Evolutionary conservation across 2,329 filamentous ascomycete species (phyloP), one percentile per base, ranked within the genome.

Genomic region (Trichoderma koningiopsis): DNA sequence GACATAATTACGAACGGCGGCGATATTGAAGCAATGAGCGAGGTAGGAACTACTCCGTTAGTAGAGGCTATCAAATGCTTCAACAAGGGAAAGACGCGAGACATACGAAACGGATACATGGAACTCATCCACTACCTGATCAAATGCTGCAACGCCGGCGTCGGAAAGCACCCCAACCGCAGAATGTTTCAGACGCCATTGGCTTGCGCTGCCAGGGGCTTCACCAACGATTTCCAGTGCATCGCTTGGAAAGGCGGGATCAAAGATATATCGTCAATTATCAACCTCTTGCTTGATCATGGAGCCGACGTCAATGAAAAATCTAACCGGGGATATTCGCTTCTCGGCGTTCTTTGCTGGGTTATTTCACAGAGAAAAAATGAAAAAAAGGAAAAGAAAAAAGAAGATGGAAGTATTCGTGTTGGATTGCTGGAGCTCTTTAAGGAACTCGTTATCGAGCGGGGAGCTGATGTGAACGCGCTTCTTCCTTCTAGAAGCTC

Each of bases 271-370:
- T 16, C 10, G 19, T 33, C 37, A 7, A 35, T 68, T 3, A 22
- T 70, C 14, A 4, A 27, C 3, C 33, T 68, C 0, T 64, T 70
- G 4, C 6, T 60, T 10, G 10, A 16, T 1, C 7, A 29, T 22
- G 65, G 58, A 6, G 69, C 69, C 5, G 22, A 60, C 11, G 14
- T 69, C 22, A 69, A 70, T 6, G 52, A 60, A 24, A 8, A 27
- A 33, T 59, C 65, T 13, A 19, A 40, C 2, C 5, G 5, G 1
- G 65, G 65, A 27, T n/a, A 13, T 35, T 64, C 65, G 8, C 4
- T 40, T 0, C 43, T 69, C 49, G 53, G 63, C 19, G 19, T 4
- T n/a, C 58, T 70, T 14, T 64, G 43, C 27, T 14, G 37, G 4
- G 5, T 22, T 8, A 68, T 68, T 14, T 53, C 24, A 27, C 5